Evolutionary conservation across 2,329 filamentous ascomycete species (phyloP).

Genomic region (Diplodia corticola): DNA sequence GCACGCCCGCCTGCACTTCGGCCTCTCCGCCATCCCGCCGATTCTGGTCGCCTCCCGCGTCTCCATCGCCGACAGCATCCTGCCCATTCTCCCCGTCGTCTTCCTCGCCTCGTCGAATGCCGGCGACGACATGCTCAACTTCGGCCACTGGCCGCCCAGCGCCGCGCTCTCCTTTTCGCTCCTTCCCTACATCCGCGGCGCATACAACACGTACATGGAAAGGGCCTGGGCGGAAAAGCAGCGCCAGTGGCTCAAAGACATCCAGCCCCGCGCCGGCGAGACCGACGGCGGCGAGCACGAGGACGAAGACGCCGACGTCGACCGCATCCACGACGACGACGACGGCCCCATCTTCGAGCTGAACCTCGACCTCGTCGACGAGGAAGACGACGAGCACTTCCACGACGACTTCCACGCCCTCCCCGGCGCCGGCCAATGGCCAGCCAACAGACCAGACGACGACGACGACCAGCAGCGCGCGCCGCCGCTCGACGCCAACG

Average conservation of each 20-base stretch:
- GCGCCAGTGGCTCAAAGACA: slow-evolving; percentile 61
- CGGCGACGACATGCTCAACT: slow-evolving; percentile 47
- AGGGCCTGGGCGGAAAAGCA: slow-evolving; percentile 59
- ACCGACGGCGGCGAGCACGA: slow-evolving; percentile 27
- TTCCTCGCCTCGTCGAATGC: slow-evolving; percentile 58
- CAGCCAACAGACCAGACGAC: slow-evolving; percentile 13
- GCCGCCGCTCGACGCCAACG: slow-evolving; percentile 30
- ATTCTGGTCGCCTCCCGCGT: slow-evolving; percentile 65
- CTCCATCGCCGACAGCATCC: slow-evolving; percentile 60
- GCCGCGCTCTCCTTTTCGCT: slow-evolving; percentile 66
- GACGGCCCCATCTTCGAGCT: slow-evolving; percentile 51
- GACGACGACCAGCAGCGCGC: neutral
- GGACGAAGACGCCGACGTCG: slow-evolving; percentile 34
- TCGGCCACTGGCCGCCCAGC: slow-evolving; percentile 65
- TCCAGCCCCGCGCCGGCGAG: slow-evolving; percentile 58
- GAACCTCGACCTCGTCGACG: slow-evolving; percentile 47
- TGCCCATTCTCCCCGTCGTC: slow-evolving; percentile 63
- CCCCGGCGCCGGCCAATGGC: slow-evolving; percentile 24
- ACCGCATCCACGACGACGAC: slow-evolving; percentile 31
- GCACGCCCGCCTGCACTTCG: slow-evolving; percentile 58
- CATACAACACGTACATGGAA: slow-evolving; percentile 65
- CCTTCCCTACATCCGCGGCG: slow-evolving; percentile 64
- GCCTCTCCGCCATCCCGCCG: slow-evolving; percentile 67
- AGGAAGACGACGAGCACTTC: slow-evolving; percentile 40
- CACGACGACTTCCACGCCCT: slow-evolving; percentile 38